Percentiles rank a stretch among this genome's conserved stretches.
Evolutionary conservation across 768 basidiomycete genomes (phyloP).

Genomic region (Rhodotorula sphaerocarpa): DNA sequence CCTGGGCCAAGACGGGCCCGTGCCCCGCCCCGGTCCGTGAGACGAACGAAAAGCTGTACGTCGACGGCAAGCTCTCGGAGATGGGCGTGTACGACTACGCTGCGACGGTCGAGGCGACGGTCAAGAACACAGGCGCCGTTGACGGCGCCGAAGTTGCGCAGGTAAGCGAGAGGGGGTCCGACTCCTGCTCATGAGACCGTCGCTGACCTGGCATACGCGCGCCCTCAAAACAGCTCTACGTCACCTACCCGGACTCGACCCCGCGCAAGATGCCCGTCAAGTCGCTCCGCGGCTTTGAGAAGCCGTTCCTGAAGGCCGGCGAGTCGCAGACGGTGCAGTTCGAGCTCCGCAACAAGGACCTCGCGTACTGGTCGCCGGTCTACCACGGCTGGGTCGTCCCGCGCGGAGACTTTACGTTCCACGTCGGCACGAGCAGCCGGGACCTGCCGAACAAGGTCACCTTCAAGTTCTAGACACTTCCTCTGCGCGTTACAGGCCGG

Average conservation of each 20-base stretch:
- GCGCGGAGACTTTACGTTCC: conserved; percentile 26
- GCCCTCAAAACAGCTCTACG: conserved; percentile 29
- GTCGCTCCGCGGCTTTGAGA: conserved; percentile 39
- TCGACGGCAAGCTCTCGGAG: neutral
- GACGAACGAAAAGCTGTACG: conserved; percentile 23
- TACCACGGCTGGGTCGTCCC: conserved; percentile 32
- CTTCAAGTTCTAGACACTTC: neutral
- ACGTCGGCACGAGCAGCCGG: conserved; percentile 32
- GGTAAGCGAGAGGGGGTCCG: conserved; percentile 5
- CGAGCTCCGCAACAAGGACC: conserved; percentile 41
- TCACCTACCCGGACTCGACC: conserved; percentile 20
- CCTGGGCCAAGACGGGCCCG: neutral
- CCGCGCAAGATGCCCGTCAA: conserved; percentile 21
- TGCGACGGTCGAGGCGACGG: conserved; percentile 18
- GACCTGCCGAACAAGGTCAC: conserved; percentile 10
- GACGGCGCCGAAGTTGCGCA: conserved; percentile 25
- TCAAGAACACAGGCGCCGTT: conserved; percentile 29
- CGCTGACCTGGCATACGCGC: neutral
- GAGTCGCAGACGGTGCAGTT: conserved; percentile 38
- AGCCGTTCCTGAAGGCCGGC: conserved; percentile 35
- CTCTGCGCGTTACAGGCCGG: too few species aligned
- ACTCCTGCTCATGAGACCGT: too few species aligned
- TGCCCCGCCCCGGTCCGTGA: conserved; percentile 5
- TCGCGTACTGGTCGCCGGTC: conserved; percentile 17
- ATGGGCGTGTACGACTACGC: conserved; percentile 13